Conservation (phyloP, 2,329 filamentous ascomycete species). For the Graphilbum sp. region DNA sequence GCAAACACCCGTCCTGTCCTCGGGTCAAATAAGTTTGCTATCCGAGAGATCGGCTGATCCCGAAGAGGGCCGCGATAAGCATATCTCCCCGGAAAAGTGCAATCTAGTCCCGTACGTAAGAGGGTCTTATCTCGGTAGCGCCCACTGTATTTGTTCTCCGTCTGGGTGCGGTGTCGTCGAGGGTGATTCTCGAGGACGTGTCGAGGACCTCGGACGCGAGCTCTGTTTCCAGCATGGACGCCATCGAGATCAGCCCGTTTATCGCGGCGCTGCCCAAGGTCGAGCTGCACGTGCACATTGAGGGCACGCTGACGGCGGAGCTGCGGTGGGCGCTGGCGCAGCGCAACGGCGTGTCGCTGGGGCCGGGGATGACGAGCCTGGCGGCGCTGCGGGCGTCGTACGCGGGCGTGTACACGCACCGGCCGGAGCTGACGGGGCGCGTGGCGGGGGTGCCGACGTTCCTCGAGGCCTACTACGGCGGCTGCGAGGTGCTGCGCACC, state of each 20-base stretch:
- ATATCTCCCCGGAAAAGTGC: no score
- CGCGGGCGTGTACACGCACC: conserved; percentile 30
- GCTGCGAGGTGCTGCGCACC: conserved; percentile 50
- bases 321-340: conserved; percentile 24
- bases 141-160: no score
- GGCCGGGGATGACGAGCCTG: conserved; percentile 14
- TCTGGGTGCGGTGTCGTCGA: no score
- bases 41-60: no score
- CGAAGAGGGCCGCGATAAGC: no score
- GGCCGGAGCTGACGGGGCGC: conserved; percentile 19
- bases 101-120: no score
- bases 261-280: conserved; percentile 23
- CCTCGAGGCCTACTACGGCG: conserved; percentile 60
- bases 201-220: no score
- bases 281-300: conserved; percentile 29
- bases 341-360: conserved; percentile 18
- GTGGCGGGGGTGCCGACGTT: conserved; percentile 24
- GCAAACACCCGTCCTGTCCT: no score
- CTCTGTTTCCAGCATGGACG: conserved; percentile 16
- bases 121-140: no score
- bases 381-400: conserved; percentile 49
- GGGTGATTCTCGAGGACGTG: no score
- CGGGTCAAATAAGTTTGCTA: no score
- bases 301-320: conserved; percentile 24
- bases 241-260: conserved; percentile 17